These are phyloP conservation scores for Posidonia oceanica DNA, from an alignment of 116 monocot genomes.

Conservation along the genomic window DNA sequence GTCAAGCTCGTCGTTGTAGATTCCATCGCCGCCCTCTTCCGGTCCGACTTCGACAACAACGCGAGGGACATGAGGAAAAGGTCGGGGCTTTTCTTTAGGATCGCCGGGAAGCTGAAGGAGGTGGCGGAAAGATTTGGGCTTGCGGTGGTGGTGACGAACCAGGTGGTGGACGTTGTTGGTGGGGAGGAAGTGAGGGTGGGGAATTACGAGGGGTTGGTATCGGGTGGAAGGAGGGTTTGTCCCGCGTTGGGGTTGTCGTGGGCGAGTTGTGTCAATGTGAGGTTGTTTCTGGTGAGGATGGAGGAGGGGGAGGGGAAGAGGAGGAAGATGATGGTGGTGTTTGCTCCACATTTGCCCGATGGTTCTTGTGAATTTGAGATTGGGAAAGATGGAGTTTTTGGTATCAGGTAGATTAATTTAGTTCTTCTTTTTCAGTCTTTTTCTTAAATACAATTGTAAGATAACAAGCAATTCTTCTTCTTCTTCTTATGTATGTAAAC, in stretches of 20 bases:
- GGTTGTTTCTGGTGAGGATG: constrained; percentile 60
- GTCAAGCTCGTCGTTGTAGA: constrained; percentile 67
- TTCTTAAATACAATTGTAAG: no score
- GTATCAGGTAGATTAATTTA: constrained; percentile 2
- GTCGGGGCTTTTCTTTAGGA: constrained; percentile 26
- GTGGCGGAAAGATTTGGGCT: constrained; percentile 32
- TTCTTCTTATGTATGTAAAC: no score
- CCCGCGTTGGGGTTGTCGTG: constrained; percentile 82
- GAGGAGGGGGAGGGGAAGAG: constrained; percentile 7
- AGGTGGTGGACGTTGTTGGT: constrained; percentile 67
- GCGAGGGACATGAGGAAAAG: constrained; percentile 24
- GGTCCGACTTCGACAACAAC: constrained; percentile 48
- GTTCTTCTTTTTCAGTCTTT: no score
- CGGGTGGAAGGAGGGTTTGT: constrained; percentile 45
- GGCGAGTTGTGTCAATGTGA: constrained; percentile 76
- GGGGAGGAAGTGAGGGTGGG: constrained; percentile 18
- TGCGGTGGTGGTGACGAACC: constrained; percentile 75
- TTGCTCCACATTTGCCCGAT: constrained; percentile 69
- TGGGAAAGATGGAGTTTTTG: constrained; percentile 49
- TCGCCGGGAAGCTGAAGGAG: constrained; percentile 56
- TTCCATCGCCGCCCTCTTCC: constrained; percentile 74
- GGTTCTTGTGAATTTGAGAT: constrained; percentile 56
- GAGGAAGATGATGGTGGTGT: constrained; percentile 72
- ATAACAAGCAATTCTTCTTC: no score
- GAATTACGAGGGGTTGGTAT: constrained; percentile 29